These are phyloP conservation scores for Ogataea polymorpha DNA, from an alignment of 805 yeast genomes.

Conservation along the genomic window DNA sequence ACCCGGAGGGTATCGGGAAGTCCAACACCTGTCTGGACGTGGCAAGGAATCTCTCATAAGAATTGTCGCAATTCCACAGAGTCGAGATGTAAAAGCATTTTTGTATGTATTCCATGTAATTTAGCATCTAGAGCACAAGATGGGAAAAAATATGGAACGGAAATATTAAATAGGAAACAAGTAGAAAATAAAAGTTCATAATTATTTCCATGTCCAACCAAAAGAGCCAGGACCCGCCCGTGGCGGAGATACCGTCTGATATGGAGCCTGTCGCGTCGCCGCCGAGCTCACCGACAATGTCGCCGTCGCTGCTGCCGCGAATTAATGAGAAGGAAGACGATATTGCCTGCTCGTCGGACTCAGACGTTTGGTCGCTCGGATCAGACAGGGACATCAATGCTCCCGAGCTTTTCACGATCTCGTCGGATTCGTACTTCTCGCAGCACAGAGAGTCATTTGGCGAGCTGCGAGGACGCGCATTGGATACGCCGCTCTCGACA, in stretches of 20 bases:
- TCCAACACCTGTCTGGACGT: slow-evolving; percentile 68
- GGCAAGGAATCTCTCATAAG: slow-evolving; percentile 72
- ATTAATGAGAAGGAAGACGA: slow-evolving; percentile 30
- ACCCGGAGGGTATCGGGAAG: slow-evolving; percentile 68
- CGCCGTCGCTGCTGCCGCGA: slow-evolving; percentile 28
- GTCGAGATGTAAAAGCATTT: slow-evolving; percentile 67
- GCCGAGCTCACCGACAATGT: slow-evolving; percentile 28
- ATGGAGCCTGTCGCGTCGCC: slow-evolving; percentile 11
- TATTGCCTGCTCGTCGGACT: slow-evolving; percentile 31
- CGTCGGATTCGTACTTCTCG: slow-evolving; percentile 35
- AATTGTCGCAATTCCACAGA: slow-evolving; percentile 76
- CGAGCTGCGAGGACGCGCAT: slow-evolving; percentile 22
- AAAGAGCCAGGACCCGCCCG: slow-evolving; percentile 4
- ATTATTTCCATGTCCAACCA: slow-evolving; percentile 2
- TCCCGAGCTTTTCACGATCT: slow-evolving; percentile 21
- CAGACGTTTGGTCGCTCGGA: slow-evolving; percentile 30
- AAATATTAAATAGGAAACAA: no score
- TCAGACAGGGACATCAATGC: slow-evolving; percentile 16
- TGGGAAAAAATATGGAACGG: slow-evolving; percentile 1
- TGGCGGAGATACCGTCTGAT: slow-evolving; percentile 18
- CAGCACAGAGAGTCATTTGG: slow-evolving; percentile 30
- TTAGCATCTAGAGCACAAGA: slow-evolving; percentile 46
- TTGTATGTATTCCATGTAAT: slow-evolving; percentile 84
- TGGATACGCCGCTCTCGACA: slow-evolving; percentile 13
- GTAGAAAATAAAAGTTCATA: background rate